A percentile compares a stretch with the other conserved stretches of the same genome.
Conservation (phyloP, 768 basidiomycete genomes). For the Mycena rebaudengoi region DNA sequence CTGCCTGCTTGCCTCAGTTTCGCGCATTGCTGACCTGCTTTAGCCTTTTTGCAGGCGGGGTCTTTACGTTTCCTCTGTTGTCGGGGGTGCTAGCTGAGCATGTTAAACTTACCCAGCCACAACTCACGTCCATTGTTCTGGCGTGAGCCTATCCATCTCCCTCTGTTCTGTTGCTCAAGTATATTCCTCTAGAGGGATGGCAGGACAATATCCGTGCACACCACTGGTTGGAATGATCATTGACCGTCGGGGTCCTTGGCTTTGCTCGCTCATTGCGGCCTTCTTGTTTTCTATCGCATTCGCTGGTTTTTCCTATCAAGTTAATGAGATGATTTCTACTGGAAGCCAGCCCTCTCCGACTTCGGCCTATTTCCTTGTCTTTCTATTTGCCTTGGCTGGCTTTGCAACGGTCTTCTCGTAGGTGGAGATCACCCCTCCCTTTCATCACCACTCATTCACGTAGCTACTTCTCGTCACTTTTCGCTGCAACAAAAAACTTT, state of each 20-base stretch:
- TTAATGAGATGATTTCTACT: slow-evolving; percentile 54
- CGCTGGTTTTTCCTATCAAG: slow-evolving; percentile 66
- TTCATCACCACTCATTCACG: not conserved
- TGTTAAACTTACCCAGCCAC: slow-evolving; percentile 75
- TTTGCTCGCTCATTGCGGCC: slow-evolving; percentile 70
- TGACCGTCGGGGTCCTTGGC: slow-evolving; percentile 72
- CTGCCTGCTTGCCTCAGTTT: not conserved
- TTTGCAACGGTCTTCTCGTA: slow-evolving; percentile 80
- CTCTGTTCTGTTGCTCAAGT: not conserved
- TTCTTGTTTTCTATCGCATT: slow-evolving; percentile 68
- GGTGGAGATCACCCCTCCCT: slow-evolving; percentile 35
- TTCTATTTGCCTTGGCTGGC: slow-evolving; percentile 70
- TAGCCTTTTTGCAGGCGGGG: slow-evolving; percentile 81
- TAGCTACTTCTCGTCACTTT: slow-evolving; percentile 77
- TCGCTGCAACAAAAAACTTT: slow-evolving; percentile 78
- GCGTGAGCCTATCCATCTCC: slow-evolving; percentile 62
- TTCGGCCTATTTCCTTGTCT: slow-evolving; percentile 60
- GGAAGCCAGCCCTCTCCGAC: slow-evolving; percentile 46
- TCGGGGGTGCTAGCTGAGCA: slow-evolving; percentile 67
- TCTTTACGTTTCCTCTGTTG: slow-evolving; percentile 82
- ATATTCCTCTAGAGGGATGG: slow-evolving; percentile 67
- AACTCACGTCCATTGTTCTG: slow-evolving; percentile 79
- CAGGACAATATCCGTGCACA: slow-evolving; percentile 82
- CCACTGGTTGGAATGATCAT: slow-evolving; percentile 74
- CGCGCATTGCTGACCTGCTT: not conserved